Evolutionary conservation across 192 early-diverging fungal genomes (phyloP).

Genomic region (Coemansia sp.): DNA sequence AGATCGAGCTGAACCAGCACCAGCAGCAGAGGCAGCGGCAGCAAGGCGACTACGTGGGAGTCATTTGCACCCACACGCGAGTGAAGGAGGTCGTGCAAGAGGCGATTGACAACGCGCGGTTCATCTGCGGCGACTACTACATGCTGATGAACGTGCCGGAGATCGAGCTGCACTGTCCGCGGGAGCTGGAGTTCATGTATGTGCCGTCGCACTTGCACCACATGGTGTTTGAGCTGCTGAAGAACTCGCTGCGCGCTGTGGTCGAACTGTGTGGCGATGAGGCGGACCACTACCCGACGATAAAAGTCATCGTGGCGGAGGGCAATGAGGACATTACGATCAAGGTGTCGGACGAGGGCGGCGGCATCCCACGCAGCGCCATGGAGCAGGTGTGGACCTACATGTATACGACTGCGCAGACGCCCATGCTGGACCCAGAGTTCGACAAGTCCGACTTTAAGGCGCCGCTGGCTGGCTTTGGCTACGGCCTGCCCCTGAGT

Average conservation of each 20-base stretch:
- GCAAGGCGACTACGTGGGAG: slow-evolving; percentile 78
- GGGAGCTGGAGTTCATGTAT: slow-evolving; percentile 93
- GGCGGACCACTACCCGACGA: slow-evolving; percentile 86
- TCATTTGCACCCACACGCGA: slow-evolving; percentile 91
- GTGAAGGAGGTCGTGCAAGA: slow-evolving; percentile 82
- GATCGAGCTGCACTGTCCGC: slow-evolving; percentile 73
- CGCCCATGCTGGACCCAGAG: slow-evolving; percentile 69
- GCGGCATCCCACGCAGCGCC: slow-evolving; percentile 87
- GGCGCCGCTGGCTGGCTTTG: slow-evolving; percentile 86
- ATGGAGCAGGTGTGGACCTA: slow-evolving; percentile 95
- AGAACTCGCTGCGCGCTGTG: slow-evolving; percentile 94
- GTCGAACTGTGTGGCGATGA: slow-evolving; percentile 90
- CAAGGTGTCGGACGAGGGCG: slow-evolving; percentile 96
- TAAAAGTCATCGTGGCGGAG: slow-evolving; percentile 89
- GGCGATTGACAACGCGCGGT: slow-evolving; percentile 88
- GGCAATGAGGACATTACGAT: slow-evolving; percentile 95
- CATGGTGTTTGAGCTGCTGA: slow-evolving; percentile 97
- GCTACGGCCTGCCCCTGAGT: slow-evolving; percentile 94
- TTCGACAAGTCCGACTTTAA: slow-evolving; percentile 78
- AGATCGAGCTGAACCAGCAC: slow-evolving; percentile 71
- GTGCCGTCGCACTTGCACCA: slow-evolving; percentile 95
- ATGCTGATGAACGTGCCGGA: slow-evolving; percentile 81
- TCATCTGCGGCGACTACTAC: slow-evolving; percentile 91
- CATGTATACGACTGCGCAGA: slow-evolving; percentile 84
- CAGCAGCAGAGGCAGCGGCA: slow-evolving; percentile 55